These are phyloP conservation scores for Amanita inopinata DNA, from an alignment of 768 basidiomycete species.

Conservation along the genomic window DNA sequence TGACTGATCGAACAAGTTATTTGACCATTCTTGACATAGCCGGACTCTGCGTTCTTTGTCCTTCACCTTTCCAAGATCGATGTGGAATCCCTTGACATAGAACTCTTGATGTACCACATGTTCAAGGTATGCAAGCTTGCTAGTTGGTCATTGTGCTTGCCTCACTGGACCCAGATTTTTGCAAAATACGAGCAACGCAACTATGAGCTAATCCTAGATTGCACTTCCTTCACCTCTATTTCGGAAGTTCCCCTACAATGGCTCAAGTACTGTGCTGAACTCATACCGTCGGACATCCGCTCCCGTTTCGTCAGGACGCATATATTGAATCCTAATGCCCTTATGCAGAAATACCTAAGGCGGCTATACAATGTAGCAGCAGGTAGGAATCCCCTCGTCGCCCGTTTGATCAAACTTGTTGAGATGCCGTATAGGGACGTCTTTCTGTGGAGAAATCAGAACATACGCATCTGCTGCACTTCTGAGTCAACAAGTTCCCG, in stretches of 20 bases:
- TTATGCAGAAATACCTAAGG: conserved; percentile 65
- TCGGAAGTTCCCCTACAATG: conserved; percentile 78
- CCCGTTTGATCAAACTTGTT: background rate
- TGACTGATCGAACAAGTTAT: background rate
- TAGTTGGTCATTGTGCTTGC: background rate
- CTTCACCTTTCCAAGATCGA: conserved; percentile 61
- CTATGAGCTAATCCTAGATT: conserved; percentile 75
- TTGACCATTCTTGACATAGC: conserved; percentile 16
- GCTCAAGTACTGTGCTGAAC: conserved; percentile 69
- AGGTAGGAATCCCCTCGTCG: conserved; percentile 21
- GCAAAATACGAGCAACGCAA: conserved; percentile 34
- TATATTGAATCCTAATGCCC: conserved; percentile 64
- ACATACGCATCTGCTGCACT: conserved; percentile 58
- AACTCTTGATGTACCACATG: conserved; percentile 68
- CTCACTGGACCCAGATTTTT: conserved; percentile 37
- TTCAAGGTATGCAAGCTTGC: conserved; percentile 43
- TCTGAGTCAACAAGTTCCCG: conserved; percentile 46
- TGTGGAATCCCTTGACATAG: conserved; percentile 71
- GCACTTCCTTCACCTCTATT: conserved; percentile 63
- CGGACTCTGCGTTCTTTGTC: conserved; percentile 49
- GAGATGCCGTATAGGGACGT: conserved; percentile 29
- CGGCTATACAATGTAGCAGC: conserved; percentile 65
- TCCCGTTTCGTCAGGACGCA: conserved; percentile 49
- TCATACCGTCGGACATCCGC: conserved; percentile 64
- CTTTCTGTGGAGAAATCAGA: conserved; percentile 41